Conservation (phyloP, 1,139 yeast genomes). For the Sugiyamaella xylanicola region DNA sequence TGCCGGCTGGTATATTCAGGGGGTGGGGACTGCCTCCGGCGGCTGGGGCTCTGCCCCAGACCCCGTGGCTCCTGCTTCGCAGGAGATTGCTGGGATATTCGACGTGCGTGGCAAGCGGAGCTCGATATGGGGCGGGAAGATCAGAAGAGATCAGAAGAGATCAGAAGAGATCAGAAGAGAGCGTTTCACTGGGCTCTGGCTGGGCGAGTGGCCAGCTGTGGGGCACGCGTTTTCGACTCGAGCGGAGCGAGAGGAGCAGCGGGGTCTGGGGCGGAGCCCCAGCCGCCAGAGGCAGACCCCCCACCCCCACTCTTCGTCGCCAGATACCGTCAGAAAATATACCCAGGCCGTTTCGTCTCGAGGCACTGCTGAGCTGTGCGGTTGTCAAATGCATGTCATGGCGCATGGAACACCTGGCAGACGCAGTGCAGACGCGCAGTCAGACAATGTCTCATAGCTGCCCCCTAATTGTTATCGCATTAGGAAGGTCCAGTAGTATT, state of each 20-base stretch:
- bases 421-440: too few species aligned
- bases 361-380: too few species aligned
- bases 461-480: neutral
- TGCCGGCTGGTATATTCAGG: neutral
- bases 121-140: too few species aligned
- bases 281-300: neutral
- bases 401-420: neutral
- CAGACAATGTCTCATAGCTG: neutral
- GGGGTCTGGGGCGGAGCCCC: neutral
- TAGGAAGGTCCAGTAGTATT: constrained; percentile 1
- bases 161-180: too few species aligned
- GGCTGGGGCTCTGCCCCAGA: neutral
- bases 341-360: too few species aligned
- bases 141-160: too few species aligned
- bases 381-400: neutral
- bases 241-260: neutral
- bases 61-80: neutral
- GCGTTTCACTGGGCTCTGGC: too few species aligned
- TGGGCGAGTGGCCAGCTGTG: too few species aligned
- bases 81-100: too few species aligned
- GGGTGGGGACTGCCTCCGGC: neutral
- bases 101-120: too few species aligned
- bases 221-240: neutral
- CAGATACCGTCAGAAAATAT: too few species aligned
- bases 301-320: neutral